phyloP scores from a whole-genome alignment of 2,329 filamentous ascomycete species.

The Penicillium occitanis region DNA sequence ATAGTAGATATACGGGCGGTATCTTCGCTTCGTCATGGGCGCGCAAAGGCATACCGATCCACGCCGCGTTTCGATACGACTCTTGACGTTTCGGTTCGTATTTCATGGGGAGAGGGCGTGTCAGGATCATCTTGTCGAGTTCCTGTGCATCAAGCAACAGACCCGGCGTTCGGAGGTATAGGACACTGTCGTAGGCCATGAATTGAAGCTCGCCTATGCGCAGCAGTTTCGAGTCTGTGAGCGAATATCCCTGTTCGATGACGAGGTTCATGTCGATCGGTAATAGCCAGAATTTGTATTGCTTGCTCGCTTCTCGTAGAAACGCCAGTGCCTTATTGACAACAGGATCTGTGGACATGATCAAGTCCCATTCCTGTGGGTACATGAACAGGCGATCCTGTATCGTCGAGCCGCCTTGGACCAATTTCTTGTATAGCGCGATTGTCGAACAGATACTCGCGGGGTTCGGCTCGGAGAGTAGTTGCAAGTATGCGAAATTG shows the following conservation, averaged over 20 bases:
- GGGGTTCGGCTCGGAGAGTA: conserved; percentile 44
- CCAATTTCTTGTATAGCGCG: conserved; percentile 44
- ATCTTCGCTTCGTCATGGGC: conserved; percentile 33
- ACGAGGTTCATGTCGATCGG: conserved; percentile 42
- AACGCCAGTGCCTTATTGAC: conserved; percentile 38
- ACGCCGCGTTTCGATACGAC: conserved; percentile 40
- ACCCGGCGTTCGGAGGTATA: conserved; percentile 46
- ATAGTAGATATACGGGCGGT: conserved; percentile 40
- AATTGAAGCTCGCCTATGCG: conserved; percentile 42
- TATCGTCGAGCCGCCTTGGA: conserved; percentile 34
- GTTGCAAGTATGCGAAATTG: conserved; percentile 44
- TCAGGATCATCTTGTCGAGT: conserved; percentile 41
- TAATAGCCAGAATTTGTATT: conserved; percentile 43
- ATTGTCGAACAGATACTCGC: conserved; percentile 48
- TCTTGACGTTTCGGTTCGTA: conserved; percentile 36
- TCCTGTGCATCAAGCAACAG: conserved; percentile 39
- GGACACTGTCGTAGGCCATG: conserved; percentile 45
- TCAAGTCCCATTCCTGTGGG: conserved; percentile 46
- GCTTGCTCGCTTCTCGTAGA: conserved; percentile 40
- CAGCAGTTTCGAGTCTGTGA: conserved; percentile 39
- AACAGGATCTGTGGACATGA: conserved; percentile 28
- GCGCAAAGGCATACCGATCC: conserved; percentile 38
- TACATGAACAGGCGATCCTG: conserved; percentile 49
- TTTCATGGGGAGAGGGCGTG: conserved; percentile 34
- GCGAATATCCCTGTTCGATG: conserved; percentile 32